Evolutionary conservation across 441 rosid genomes (phyloP), one percentile per base, ranked within the genome.

Genomic region (Pelargonium fulgidum): DNA sequence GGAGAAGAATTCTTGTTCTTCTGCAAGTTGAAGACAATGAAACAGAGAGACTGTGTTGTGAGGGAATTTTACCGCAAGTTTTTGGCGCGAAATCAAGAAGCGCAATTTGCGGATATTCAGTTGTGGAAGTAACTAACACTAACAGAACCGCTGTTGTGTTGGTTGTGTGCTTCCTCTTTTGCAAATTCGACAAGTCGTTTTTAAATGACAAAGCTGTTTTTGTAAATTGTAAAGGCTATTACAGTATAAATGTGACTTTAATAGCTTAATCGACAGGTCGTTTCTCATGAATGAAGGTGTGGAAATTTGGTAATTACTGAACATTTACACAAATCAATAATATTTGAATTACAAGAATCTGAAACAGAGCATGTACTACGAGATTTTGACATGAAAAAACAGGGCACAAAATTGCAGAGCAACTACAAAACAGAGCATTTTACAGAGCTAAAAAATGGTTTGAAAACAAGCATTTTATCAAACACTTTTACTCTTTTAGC

Each of bases 41-140:
- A 36, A 50, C 58, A 13, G 17, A 50, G 58, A 50, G 14, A 9
- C 52, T 36, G 41, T 36, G 41, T 36, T 5, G 7, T 36, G 41
- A 6, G 41, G 41, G 41, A 3, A n/a, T n/a, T 50, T n/a, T 12
- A 45, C 0, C 8, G 50, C 2, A 9, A 45, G 14, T 7, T 50
- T 50, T 50, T 50, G 58, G 58, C 58, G 58, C 58, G 20, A 5
- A 50, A 50, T 50, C 17, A 16, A 50, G 58, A 50, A 50, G 58
- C 58, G 58, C 58, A 50, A 50, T 50, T 50, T n/a, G 16, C 58
- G 58, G 19, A 13, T 12, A 50, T 50, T 50, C 58, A 50, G 19
- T 50, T 50, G 14, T 50, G 17, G 16, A 36, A 36, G 41, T 36
- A 36, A 36, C 41, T 5, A 36, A 36, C 41, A 36, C 8, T 36